phyloP scores from a whole-genome alignment of 2,329 filamentous ascomycete species.

The Plectosphaerella plurivora region DNA sequence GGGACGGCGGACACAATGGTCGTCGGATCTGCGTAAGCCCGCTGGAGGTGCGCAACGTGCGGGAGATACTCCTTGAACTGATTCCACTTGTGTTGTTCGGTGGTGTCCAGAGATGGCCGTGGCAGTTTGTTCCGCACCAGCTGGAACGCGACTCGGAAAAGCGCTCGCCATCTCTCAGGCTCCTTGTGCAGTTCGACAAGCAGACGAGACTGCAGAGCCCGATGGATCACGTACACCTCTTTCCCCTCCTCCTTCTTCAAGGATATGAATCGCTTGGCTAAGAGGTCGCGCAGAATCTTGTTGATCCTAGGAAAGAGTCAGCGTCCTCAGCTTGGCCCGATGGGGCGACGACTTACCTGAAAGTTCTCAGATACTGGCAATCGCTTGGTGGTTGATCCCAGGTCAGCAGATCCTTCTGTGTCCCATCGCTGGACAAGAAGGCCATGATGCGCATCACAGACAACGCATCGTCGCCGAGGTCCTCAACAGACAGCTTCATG shows the following conservation, averaged over 20 bases:
- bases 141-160: slow-evolving; percentile 10
- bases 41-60: slow-evolving; percentile 11
- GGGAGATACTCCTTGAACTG: slow-evolving; percentile 14
- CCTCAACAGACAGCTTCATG: slow-evolving; percentile 10
- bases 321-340: neutral
- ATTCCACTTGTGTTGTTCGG: slow-evolving; percentile 11
- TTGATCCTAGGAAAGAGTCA: slow-evolving; percentile 3
- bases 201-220: slow-evolving; percentile 9
- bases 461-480: slow-evolving; percentile 9
- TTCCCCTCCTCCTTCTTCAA: slow-evolving; percentile 7
- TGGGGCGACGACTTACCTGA: slow-evolving; percentile 2
- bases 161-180: slow-evolving; percentile 2
- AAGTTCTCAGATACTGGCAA: slow-evolving; percentile 7
- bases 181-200: slow-evolving; percentile 11
- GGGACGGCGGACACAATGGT: slow-evolving; percentile 3
- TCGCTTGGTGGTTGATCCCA: slow-evolving; percentile 5
- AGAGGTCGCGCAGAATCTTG: slow-evolving; percentile 2
- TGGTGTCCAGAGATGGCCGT: slow-evolving; percentile 8
- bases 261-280: slow-evolving; percentile 6
- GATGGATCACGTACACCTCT: slow-evolving; percentile 10
- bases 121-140: slow-evolving; percentile 10
- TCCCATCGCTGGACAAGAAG: slow-evolving; percentile 12
- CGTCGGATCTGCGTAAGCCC: slow-evolving; percentile 7
- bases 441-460: slow-evolving; percentile 13
- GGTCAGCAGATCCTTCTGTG: slow-evolving; percentile 11